Base-by-base conservation (phyloP, 2,329 filamentous ascomycete genomes). In the Pseudopithomyces maydicus region DNA sequence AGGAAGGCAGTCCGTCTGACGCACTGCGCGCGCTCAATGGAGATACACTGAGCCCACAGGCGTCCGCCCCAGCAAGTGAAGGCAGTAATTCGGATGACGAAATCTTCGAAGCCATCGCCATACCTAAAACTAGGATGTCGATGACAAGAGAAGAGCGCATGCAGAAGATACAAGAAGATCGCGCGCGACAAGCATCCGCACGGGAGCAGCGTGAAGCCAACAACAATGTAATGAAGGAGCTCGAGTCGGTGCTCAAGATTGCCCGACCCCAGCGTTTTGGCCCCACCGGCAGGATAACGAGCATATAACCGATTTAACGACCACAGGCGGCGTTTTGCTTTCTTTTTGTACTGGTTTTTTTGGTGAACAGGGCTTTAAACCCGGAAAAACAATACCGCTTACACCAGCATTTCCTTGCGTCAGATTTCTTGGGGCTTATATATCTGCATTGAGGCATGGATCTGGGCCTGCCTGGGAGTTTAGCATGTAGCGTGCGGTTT, bases 61-160 rank as follows among this genome's bases (percentile, higher is more conserved):
- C 41, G 63, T 75, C 73, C 36, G 64, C 66, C 52, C 73, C 66
- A 63, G 74, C 62, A 58, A 78, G 78, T 47, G 79, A 79, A 55
- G 84, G 84, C 41, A 78, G 80, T 47, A 84, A 81, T 59, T 82
- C 81, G 1, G 89, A 91, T 50, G 84, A 86, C 54, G 90, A 96
- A 70, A 85, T 99, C 0, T 98, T 97, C 60, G 95, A 99, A 77
- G 95, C 93, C 0, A 86, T 98, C 36, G 92, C 93, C 1, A 81
- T 91, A 56, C 90, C 89, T 2, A 81, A 86, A 6, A 80, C 79
- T 36, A 84, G 88, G 62, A 90, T 86, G 66, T 82, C 84, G 52
- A 80, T 97, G 63, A 91, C 90, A 1, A 82, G 94, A 68, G 93
- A 97, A 69, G 92, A 99, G 77, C 87, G 95, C 42, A 90, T 98